A percentile compares a stretch with the other conserved stretches of the same genome.
phyloP scores from a whole-genome alignment of 23 red algal genomes.

The Agarophyton chilense region DNA sequence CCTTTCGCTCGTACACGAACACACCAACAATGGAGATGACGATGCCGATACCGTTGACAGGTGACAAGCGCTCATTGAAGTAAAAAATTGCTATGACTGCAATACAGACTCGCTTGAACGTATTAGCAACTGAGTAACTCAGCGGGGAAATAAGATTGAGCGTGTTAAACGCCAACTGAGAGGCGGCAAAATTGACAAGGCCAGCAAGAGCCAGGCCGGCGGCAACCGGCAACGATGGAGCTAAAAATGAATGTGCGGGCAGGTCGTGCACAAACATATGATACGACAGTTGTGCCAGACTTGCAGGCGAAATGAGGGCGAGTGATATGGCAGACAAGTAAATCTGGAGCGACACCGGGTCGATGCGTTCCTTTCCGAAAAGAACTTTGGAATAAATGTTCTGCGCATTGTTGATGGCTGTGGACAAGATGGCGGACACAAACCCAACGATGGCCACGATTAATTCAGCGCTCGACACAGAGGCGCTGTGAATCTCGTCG shows the following conservation, averaged over 20 bases:
- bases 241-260: slow-evolving; percentile 1
- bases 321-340: slow-evolving; percentile 72
- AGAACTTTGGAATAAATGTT: slow-evolving; percentile 77
- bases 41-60: slow-evolving; percentile 62
- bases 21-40: slow-evolving; percentile 64
- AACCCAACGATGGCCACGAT: slow-evolving; percentile 42
- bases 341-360: slow-evolving; percentile 68
- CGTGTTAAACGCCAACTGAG: slow-evolving; percentile 74
- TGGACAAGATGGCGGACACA: slow-evolving; percentile 41
- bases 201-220: slow-evolving; percentile 51
- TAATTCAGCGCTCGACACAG: slow-evolving; percentile 18
- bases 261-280: slow-evolving; percentile 8
- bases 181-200: slow-evolving; percentile 72
- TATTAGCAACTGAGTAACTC: slow-evolving; percentile 73
- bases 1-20: slow-evolving; percentile 69
- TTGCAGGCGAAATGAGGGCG: slow-evolving; percentile 26
- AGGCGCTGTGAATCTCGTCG: slow-evolving; percentile 63
- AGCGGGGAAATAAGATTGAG: slow-evolving; percentile 68
- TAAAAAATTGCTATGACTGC: slow-evolving; percentile 55
- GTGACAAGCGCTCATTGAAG: slow-evolving; percentile 60
- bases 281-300: slow-evolving; percentile 22
- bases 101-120: slow-evolving; percentile 70
- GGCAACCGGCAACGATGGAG: slow-evolving; percentile 42
- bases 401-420: slow-evolving; percentile 69
- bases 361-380: slow-evolving; percentile 60